Base-by-base conservation (phyloP, 2,329 filamentous ascomycete genomes). In the Dactylonectria estremocensis region DNA sequence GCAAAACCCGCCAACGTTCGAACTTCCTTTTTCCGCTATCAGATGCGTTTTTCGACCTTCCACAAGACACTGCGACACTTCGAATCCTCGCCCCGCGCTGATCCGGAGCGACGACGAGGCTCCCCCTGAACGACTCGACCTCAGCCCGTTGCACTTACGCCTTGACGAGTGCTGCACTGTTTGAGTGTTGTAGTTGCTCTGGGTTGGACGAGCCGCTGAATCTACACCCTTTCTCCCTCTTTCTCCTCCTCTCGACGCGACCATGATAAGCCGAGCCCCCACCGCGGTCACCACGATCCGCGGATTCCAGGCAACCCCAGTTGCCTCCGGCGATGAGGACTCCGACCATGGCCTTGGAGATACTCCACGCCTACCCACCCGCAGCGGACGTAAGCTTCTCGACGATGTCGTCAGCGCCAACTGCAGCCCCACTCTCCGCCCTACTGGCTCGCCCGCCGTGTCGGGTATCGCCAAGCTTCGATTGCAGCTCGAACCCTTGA, bases 401-500 rank as follows among this genome's bases (percentile, higher is more conserved):
- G 81, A 88, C 76, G 88, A 90, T 78, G 84, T 90, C 16, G 86
- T 90, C 72, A 90, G 88, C 78, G 86, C 87, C 63, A 84, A 93
- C 79, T 91, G 89, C 80, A 91, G 89, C 78, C 90, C 90, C 8
- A 78, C 85, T 59, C 79, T 92, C 69, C 86, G 88, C 54, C 82
- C 80, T n/a, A 76, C 80, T 28, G 79, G 83, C 16, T 89, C 88
- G 18, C 87, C 88, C 11, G 85, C 83, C 55, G 76, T 90, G 33
- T 91, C 92, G 67, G 95, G 94, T 54, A 95, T 98, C 74, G 93
- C 93, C 76, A 93, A 92, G 74, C 84, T 98, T 76, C 94, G 94
- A 78, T 86, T 92, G 79, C 92, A 96, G 77, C 86, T 97, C 65
- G 95, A 97, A 68, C 90, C 91, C 2, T 84, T 98, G 61, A 93